Base-by-base conservation (phyloP, 352 stramenopile genomes). In the Phytophthora pistaciae region DNA sequence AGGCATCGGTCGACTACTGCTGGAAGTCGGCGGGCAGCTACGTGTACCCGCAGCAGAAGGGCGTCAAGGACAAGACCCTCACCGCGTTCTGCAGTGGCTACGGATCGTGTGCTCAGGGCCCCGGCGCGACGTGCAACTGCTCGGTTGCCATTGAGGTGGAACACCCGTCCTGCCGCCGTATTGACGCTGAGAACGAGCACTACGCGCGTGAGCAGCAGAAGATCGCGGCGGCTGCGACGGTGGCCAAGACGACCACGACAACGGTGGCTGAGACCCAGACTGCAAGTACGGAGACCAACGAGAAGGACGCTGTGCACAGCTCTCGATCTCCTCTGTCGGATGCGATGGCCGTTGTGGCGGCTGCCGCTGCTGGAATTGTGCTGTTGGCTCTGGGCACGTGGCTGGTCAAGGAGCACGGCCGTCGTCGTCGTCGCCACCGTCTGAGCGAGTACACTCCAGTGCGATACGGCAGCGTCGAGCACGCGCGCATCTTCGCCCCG, bases 11-110 rank as follows among this genome's bases (percentile, higher is more conserved):
- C 21, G 87, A 95, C 60, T 64, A 91, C 60, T 95, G 87, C 74
- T 95, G 87, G 87, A 70, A 81, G 23, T 87, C 82, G 5, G 86
- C 79, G 1, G 84, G 84, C 0, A 77, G 64, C 20, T 86, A 87
- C 42, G 75, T 92, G 18, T 91, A 92, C 62, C 80, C 82, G 23
- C 55, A 87, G 58, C 73, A 88, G 27, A 91, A 91, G 56, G 82
- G 80, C 9, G 78, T 90, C 29, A 79, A 78, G n/a, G 81, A 91
- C 13, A 88, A 83, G 55, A 82, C 64, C 6, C 65, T 93, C 5
- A 93, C 85, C 3, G 54, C 66, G 16, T 93, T 85, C 54, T 95
- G 87, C 63, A 88, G 72, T 33, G 87, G 87, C 56, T 93, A 92
- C 64, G 87, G 87, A 1, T 70, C 62, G 33, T 95, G 87, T 42